Evolutionary conservation across 208 protist species (phyloP).

Genomic region (Wallacemonas sp.): DNA sequence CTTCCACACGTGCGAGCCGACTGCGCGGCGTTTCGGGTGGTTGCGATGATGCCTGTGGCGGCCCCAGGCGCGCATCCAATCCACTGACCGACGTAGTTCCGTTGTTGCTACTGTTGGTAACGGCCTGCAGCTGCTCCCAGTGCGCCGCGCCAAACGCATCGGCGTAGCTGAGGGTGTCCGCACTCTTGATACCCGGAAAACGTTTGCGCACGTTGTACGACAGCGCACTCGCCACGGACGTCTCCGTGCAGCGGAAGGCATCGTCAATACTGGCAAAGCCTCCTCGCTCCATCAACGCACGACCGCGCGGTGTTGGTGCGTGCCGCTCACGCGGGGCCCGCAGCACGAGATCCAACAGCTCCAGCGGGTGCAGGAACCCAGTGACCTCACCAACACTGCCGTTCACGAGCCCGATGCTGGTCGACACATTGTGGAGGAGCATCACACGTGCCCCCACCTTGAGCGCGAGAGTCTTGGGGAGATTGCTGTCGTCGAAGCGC

Average conservation of each 20-base stretch:
- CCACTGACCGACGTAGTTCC: no score
- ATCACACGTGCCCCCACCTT: slow-evolving; percentile 77
- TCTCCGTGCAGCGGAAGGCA: slow-evolving; percentile 63
- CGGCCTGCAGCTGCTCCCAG: slow-evolving; percentile 22
- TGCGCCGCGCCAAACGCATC: slow-evolving; percentile 34
- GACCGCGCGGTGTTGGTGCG: slow-evolving; percentile 24
- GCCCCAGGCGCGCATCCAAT: no score
- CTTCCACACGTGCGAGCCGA: slow-evolving; percentile 6
- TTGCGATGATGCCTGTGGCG: neutral
- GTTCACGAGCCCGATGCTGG: slow-evolving; percentile 66
- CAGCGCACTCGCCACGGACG: slow-evolving; percentile 30
- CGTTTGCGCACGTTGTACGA: slow-evolving; percentile 38
- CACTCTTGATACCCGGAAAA: slow-evolving; percentile 1
- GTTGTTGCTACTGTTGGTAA: neutral
- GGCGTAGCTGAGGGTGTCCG: slow-evolving; percentile 36
- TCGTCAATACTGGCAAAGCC: slow-evolving; percentile 47
- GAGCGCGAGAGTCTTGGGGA: slow-evolving; percentile 41
- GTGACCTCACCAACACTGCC: slow-evolving; percentile 65
- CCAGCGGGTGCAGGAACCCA: slow-evolving; percentile 78
- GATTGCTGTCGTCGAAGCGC: slow-evolving; percentile 58
- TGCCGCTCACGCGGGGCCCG: slow-evolving; percentile 25
- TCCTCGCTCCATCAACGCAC: slow-evolving; percentile 34
- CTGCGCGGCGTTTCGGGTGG: neutral
- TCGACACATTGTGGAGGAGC: slow-evolving; percentile 68
- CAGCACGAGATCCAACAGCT: slow-evolving; percentile 55